These are phyloP conservation scores for Moesziomyces parantarcticus DNA, from an alignment of 1,284 basidiomycete species.

Conservation along the genomic window DNA sequence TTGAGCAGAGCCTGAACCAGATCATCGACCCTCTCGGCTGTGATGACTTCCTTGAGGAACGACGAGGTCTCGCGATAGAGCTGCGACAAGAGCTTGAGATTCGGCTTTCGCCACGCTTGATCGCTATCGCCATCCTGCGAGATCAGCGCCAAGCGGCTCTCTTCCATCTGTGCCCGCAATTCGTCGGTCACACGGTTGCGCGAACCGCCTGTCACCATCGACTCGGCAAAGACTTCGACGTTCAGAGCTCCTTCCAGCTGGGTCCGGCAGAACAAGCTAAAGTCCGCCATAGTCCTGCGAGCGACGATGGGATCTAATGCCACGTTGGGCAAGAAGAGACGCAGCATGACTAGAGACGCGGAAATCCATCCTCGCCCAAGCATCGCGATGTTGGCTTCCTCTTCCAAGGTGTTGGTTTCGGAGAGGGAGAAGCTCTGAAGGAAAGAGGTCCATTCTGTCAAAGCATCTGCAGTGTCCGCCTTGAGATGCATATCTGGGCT, in stretches of 20 bases:
- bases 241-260: constrained; percentile 73
- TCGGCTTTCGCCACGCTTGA: constrained; percentile 62
- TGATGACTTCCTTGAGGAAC: constrained; percentile 54
- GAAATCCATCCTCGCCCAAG: constrained; percentile 77
- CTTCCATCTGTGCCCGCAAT: constrained; percentile 49
- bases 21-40: constrained; percentile 49
- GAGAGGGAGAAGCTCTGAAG: constrained; percentile 8
- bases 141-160: constrained; percentile 18
- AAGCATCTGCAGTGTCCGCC: constrained; percentile 13
- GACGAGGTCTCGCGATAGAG: constrained; percentile 81
- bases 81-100: constrained; percentile 75
- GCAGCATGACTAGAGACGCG: constrained; percentile 74
- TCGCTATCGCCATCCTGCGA: constrained; percentile 12
- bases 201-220: constrained; percentile 74
- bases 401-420: background rate
- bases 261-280: constrained; percentile 69
- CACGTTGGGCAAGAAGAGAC: constrained; percentile 84
- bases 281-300: constrained; percentile 73
- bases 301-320: constrained; percentile 88
- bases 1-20: constrained; percentile 55
- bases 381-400: background rate
- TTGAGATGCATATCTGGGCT: constrained; percentile 7
- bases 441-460: constrained; percentile 21
- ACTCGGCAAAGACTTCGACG: constrained; percentile 75
- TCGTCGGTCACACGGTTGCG: constrained; percentile 71